phyloP scores from a whole-genome alignment of 202 grass and related monocot genomes.

The Cymbopogon flexuosus region DNA sequence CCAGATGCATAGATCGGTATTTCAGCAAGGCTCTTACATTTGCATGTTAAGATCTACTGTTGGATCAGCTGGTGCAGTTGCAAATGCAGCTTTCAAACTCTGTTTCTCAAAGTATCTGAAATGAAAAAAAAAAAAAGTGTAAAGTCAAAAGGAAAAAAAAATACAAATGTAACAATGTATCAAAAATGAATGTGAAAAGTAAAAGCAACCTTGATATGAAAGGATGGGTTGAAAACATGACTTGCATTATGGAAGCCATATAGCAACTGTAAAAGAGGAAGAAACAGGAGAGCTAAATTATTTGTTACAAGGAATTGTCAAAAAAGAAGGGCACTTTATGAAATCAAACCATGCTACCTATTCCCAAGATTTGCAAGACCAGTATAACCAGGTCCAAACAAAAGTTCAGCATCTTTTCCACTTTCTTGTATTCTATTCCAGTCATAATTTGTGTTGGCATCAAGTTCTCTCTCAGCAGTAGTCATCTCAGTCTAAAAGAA shows the following conservation, averaged over 20 bases:
- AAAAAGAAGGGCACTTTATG: constrained; percentile 11
- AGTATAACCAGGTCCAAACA: constrained; percentile 93
- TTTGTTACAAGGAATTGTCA: constrained; percentile 16
- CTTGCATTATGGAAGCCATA: constrained; percentile 98
- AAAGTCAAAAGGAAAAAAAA: neutral
- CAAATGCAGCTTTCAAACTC: constrained; percentile 84
- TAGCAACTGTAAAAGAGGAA: constrained; percentile 63
- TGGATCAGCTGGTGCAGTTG: constrained; percentile 65
- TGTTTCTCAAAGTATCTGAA: constrained; percentile 81
- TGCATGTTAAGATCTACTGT: constrained; percentile 91
- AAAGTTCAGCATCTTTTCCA: constrained; percentile 67
- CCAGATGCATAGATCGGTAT: neutral
- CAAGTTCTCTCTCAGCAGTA: constrained; percentile 97
- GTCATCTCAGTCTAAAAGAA: constrained; percentile 92
- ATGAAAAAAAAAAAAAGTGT: neutral
- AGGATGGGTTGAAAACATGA: constrained; percentile 73
- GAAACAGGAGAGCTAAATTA: neutral
- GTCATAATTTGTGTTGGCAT: constrained; percentile 93
- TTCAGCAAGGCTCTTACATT: constrained; percentile 57
- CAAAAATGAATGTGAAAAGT: constrained; percentile 1
- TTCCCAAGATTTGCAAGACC: constrained; percentile 93
- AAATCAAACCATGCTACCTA: constrained; percentile 48
- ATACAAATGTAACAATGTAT: constrained; percentile 9
- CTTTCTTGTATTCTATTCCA: constrained; percentile 99
- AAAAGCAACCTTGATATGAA: constrained; percentile 74